Percentiles rank a stretch among this genome's conserved stretches.
Evolutionary conservation across 495 filamentous ascomycete genomes (phyloP).

Genomic region (Penicillium diatomitis): DNA sequence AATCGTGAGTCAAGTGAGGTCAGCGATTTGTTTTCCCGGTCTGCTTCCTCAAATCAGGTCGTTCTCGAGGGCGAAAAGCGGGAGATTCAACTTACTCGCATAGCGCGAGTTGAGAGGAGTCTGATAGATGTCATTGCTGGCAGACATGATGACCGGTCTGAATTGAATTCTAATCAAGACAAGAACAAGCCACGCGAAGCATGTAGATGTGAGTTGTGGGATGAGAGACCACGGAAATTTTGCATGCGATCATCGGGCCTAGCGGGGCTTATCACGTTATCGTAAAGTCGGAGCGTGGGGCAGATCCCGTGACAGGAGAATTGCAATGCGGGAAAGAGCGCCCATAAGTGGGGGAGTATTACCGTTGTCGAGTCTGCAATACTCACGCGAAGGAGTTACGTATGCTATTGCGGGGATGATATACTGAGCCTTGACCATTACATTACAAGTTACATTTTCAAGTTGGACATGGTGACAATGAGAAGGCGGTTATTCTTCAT

Average conservation of each 20-base stretch:
- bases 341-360: too few species aligned
- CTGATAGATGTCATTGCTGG: constrained; percentile 57
- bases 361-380: too few species aligned
- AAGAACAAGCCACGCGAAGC: too few species aligned
- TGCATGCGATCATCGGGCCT: constrained; percentile 12
- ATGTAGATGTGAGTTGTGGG: background rate
- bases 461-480: too few species aligned
- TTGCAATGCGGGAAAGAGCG: too few species aligned
- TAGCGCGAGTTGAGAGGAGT: constrained; percentile 68
- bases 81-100: constrained; percentile 42
- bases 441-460: too few species aligned
- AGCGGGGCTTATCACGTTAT: constrained; percentile 41
- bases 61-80: constrained; percentile 5
- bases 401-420: background rate
- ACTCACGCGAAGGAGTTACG: too few species aligned
- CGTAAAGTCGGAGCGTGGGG: constrained; percentile 11
- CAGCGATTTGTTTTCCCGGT: background rate
- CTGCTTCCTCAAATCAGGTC: constrained; percentile 1
- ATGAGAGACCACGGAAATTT: constrained; percentile 29
- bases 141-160: constrained; percentile 42
- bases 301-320: constrained; percentile 3
- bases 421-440: too few species aligned
- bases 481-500: too few species aligned
- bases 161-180: background rate
- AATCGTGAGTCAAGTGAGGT: constrained; percentile 13